Percentiles rank a stretch among this genome's conserved stretches.
Conservation (phyloP, 345 rosid species). For the Cardiospermum halicacabum region DNA sequence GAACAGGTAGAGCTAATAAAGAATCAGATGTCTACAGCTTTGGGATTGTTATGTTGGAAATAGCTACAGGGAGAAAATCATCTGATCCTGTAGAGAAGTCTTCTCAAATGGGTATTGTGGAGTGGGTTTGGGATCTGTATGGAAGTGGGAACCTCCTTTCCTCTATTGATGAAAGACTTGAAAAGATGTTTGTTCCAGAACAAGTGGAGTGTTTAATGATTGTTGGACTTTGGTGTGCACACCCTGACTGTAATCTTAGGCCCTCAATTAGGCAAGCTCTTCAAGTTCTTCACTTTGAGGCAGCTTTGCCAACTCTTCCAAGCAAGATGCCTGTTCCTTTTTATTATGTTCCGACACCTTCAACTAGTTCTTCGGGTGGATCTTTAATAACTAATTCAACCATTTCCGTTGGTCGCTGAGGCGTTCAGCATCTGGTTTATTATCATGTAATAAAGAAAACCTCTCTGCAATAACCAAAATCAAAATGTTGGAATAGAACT, state of each 20-base stretch:
- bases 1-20: conserved; percentile 8
- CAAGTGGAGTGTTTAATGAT: conserved; percentile 1
- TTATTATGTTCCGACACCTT: not conserved
- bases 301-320: conserved; percentile 12
- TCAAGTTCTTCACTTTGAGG: conserved; percentile 19
- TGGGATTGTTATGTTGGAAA: conserved; percentile 18
- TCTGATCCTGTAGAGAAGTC: not conserved
- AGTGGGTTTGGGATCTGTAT: conserved; percentile 23
- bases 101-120: not conserved
- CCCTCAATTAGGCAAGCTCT: conserved; percentile 17
- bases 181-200: not conserved
- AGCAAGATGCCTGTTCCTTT: conserved; percentile 19
- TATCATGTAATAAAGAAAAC: not conserved
- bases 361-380: not conserved
- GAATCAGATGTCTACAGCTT: conserved; percentile 20
- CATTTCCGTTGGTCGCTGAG: not conserved
- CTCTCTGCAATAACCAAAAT: not conserved
- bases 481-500: not conserved
- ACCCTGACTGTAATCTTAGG: not conserved
- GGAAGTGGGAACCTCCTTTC: conserved; percentile 8
- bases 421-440: too few relatives aligned
- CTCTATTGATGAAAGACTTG: not conserved
- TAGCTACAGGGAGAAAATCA: conserved; percentile 19
- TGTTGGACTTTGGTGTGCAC: conserved; percentile 7
- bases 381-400: conserved; percentile 3